These are phyloP conservation scores for Oryza officinalis DNA, from an alignment of 176 grass and related monocot species.

Conservation along the genomic window DNA sequence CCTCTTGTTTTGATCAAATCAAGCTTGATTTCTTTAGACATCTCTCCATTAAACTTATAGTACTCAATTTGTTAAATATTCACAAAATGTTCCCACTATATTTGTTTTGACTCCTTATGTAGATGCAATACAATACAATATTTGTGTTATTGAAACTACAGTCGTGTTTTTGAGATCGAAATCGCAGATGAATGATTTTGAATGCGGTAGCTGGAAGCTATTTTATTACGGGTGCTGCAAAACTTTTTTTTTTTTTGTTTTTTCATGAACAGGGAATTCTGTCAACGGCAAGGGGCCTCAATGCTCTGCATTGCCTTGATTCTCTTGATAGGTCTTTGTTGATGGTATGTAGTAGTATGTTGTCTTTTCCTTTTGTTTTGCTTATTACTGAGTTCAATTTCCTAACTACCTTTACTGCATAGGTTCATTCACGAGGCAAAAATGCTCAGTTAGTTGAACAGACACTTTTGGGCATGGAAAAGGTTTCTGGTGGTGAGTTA, in stretches of 20 bases:
- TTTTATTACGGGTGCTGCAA: neutral
- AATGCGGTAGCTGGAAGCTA: constrained; percentile 26
- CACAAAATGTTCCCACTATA: constrained; percentile 2
- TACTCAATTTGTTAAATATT: neutral
- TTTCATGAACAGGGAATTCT: constrained; percentile 74
- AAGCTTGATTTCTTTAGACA: neutral
- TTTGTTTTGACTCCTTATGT: constrained; percentile 5
- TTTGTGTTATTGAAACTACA: neutral
- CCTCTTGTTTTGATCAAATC: neutral
- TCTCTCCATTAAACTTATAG: neutral
- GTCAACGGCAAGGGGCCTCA: constrained; percentile 74
- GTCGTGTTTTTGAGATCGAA: constrained; percentile 11
- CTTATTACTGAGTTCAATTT: neutral
- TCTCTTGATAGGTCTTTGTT: constrained; percentile 75
- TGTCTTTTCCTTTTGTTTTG: neutral
- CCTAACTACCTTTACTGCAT: constrained; percentile 16
- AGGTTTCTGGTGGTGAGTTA: constrained; percentile 55
- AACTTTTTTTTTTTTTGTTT: constrained; percentile 21
- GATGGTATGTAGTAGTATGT: constrained; percentile 37
- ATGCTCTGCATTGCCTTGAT: constrained; percentile 65
- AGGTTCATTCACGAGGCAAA: constrained; percentile 91
- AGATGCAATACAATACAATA: neutral
- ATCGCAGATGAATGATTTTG: constrained; percentile 8
- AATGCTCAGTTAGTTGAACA: constrained; percentile 72
- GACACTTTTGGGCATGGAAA: constrained; percentile 59